Conservation (phyloP, 1,139 yeast genomes). For the Candida freyschussii region DNA sequence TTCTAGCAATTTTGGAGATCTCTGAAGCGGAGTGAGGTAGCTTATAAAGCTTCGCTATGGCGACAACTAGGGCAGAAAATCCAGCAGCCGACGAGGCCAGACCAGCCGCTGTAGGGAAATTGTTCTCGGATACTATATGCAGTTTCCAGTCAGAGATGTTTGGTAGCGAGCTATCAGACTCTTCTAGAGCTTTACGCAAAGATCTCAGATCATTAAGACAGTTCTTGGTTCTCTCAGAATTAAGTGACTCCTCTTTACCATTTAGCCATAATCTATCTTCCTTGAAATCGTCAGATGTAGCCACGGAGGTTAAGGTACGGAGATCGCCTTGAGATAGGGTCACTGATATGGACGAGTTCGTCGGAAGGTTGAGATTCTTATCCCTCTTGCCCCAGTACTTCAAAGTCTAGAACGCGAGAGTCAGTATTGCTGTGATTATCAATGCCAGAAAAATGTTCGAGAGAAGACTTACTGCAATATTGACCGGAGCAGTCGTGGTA, state of each 20-base stretch:
- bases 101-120: slow-evolving; percentile 99
- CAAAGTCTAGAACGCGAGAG: slow-evolving; percentile 49
- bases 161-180: slow-evolving; percentile 45
- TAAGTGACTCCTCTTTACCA: slow-evolving; percentile 64
- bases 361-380: slow-evolving; percentile 79
- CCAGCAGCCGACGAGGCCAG: slow-evolving; percentile 98
- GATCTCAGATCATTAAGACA: slow-evolving; percentile 73
- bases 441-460: background rate
- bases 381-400: slow-evolving; percentile 99
- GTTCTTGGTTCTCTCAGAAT: slow-evolving; percentile 68
- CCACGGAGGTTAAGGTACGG: slow-evolving; percentile 85
- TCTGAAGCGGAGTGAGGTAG: slow-evolving; percentile 81
- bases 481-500: slow-evolving; percentile 94
- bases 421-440: slow-evolving; percentile 7
- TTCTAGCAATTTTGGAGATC: slow-evolving; percentile 88
- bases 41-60: slow-evolving; percentile 76
- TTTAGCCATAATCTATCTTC: slow-evolving; percentile 79
- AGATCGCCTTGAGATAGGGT: slow-evolving; percentile 87
- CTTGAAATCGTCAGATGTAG: slow-evolving; percentile 53
- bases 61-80: slow-evolving; percentile 88
- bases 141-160: slow-evolving; percentile 60
- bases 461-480: slow-evolving; percentile 69
- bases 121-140: slow-evolving; percentile 87
- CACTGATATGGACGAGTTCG: slow-evolving; percentile 92
- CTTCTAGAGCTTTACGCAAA: slow-evolving; percentile 56